A percentile compares a stretch with the other conserved stretches of the same genome.
Conservation (phyloP, 2,329 filamentous ascomycete genomes). For the Clonostachys rhizophaga region DNA sequence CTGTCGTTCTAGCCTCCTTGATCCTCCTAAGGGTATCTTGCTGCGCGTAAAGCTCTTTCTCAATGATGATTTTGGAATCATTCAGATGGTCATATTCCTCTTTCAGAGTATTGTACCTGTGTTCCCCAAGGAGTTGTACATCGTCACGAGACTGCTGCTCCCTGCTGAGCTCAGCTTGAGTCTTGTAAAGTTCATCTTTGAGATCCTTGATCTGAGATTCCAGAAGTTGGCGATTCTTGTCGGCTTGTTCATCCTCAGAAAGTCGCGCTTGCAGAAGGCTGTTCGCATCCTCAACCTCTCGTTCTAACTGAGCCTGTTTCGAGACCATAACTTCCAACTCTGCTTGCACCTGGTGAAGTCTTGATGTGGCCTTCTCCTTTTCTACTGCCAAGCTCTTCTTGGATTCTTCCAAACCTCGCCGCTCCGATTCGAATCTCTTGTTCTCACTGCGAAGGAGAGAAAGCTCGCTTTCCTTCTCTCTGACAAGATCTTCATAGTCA, state of each 20-base stretch:
- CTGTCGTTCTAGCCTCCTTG: constrained; percentile 72
- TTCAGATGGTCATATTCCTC: constrained; percentile 84
- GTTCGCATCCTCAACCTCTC: constrained; percentile 86
- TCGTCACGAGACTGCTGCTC: constrained; percentile 94
- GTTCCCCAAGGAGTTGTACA: constrained; percentile 83
- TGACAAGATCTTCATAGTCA: constrained; percentile 89
- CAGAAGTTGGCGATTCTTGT: constrained; percentile 74
- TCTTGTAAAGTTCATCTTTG: constrained; percentile 78
- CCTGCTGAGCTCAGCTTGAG: constrained; percentile 83
- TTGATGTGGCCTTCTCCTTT: constrained; percentile 72
- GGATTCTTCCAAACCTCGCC: constrained; percentile 73
- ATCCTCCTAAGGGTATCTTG: constrained; percentile 86
- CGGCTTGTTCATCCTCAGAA: constrained; percentile 82
- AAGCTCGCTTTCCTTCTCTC: constrained; percentile 91
- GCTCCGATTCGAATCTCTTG: constrained; percentile 77
- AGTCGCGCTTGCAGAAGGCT: constrained; percentile 81
- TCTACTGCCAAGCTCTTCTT: constrained; percentile 66
- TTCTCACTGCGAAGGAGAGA: constrained; percentile 80
- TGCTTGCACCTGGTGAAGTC: constrained; percentile 79
- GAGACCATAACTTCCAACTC: constrained; percentile 83
- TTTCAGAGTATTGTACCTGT: constrained; percentile 77
- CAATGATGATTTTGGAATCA: constrained; percentile 93
- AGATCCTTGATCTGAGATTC: constrained; percentile 85
- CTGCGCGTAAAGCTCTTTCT: constrained; percentile 95
- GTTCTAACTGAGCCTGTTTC: constrained; percentile 78